phyloP scores from a whole-genome alignment of 208 protist genomes.

The Leishmania tropica region DNA sequence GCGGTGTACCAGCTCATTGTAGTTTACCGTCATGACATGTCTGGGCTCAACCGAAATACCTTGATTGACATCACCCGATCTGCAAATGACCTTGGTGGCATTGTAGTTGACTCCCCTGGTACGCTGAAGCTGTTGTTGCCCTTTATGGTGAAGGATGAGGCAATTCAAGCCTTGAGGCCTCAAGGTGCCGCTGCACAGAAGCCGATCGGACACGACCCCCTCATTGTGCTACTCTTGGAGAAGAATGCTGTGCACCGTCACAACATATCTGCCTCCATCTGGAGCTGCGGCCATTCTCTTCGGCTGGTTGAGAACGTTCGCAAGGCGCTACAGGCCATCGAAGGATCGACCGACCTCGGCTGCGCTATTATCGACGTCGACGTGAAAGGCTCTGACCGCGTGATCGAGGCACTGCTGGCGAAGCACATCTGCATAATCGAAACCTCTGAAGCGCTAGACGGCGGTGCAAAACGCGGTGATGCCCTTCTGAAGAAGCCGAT shows the following conservation, averaged over 20 bases:
- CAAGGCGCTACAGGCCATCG: constrained; percentile 63
- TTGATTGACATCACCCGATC: constrained; percentile 36
- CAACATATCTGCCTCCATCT: constrained; percentile 62
- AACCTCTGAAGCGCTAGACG: constrained; percentile 44
- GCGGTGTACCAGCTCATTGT: constrained; percentile 60
- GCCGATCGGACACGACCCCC: constrained; percentile 41
- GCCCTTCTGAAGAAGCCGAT: constrained; percentile 56
- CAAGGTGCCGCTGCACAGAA: constrained; percentile 32
- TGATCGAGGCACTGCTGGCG: constrained; percentile 47
- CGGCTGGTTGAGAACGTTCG: constrained; percentile 58
- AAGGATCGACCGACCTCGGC: constrained; percentile 60
- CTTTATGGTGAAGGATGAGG: constrained; percentile 58
- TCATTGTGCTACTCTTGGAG: constrained; percentile 64
- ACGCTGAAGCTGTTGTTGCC: constrained; percentile 47
- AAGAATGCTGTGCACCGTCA: constrained; percentile 72
- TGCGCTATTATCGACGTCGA: constrained; percentile 69
- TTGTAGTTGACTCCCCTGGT: constrained; percentile 47
- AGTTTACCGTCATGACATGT: constrained; percentile 52
- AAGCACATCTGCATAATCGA: constrained; percentile 72
- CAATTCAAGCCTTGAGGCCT: constrained; percentile 31
- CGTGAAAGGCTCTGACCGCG: constrained; percentile 35
- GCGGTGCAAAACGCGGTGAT: constrained; percentile 38
- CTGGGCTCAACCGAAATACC: constrained; percentile 31
- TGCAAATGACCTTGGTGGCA: constrained; percentile 55
- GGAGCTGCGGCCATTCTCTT: constrained; percentile 62